A percentile compares a stretch with the other conserved stretches of the same genome.
Conservation (phyloP, 208 protist genomes). For the Entamoeba invadens region DNA sequence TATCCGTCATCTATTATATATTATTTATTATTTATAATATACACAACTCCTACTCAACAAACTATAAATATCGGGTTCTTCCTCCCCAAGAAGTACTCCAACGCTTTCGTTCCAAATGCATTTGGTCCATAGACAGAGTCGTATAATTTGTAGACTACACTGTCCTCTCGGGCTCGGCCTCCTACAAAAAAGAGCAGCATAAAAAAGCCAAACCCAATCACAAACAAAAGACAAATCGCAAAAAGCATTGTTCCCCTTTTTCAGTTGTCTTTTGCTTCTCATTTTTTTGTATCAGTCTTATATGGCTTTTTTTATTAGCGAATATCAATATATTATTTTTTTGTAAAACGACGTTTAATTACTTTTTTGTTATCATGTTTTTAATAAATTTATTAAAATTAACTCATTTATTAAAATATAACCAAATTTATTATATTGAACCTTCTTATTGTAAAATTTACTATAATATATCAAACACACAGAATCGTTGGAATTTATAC, state of each 20-base stretch:
- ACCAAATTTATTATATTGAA: too few relatives aligned
- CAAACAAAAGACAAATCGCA: background rate
- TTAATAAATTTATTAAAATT: too few relatives aligned
- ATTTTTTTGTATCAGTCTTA: background rate
- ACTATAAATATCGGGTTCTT: background rate
- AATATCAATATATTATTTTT: background rate
- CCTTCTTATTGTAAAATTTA: too few relatives aligned
- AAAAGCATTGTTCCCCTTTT: background rate
- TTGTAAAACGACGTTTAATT: background rate
- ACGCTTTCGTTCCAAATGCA: background rate
- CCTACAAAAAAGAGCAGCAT: background rate
- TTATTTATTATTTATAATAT: too few relatives aligned
- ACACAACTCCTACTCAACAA: background rate
- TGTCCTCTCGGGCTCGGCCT: background rate
- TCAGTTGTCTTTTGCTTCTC: background rate
- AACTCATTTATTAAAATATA: too few relatives aligned
- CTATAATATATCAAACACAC: too few relatives aligned
- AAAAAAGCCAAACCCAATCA: background rate
- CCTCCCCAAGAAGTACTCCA: background rate
- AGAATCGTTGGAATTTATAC: too few relatives aligned
- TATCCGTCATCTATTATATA: background rate
- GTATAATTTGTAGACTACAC: background rate
- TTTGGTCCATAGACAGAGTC: background rate
- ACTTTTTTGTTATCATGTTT: background rate
- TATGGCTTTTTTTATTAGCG: background rate